Conservation (phyloP, 257 asterid genomes). For the Plantago major region DNA sequence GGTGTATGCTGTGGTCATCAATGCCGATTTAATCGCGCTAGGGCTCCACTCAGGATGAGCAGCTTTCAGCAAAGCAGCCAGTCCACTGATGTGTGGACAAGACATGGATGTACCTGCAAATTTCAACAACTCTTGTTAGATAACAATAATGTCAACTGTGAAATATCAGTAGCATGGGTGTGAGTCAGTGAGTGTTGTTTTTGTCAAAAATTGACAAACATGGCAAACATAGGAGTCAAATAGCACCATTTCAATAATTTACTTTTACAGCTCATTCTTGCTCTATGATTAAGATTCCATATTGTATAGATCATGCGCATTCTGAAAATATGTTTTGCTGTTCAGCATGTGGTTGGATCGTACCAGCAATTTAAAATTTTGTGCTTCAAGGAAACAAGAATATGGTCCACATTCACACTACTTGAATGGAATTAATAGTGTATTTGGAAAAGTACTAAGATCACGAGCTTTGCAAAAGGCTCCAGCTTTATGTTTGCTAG, state of each 20-base stretch:
- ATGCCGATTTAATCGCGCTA: conserved; percentile 54
- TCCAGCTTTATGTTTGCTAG: neutral
- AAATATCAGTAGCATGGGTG: neutral
- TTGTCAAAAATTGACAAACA: conserved; percentile 14
- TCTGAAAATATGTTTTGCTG: conserved; percentile 1
- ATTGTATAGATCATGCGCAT: conserved; percentile 25
- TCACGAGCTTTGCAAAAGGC: conserved; percentile 3
- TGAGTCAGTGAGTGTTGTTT: no score
- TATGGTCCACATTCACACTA: conserved; percentile 3
- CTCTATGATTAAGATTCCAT: conserved; percentile 19
- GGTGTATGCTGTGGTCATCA: conserved; percentile 63
- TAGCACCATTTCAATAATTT: conserved; percentile 9
- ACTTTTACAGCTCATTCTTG: conserved; percentile 31
- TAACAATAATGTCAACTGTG: neutral
- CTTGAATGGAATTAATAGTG: neutral
- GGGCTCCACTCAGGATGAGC: conserved; percentile 70
- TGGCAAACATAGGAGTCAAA: conserved; percentile 5
- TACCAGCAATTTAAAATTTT: neutral
- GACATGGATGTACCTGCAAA: conserved; percentile 58
- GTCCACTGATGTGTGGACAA: conserved; percentile 57
- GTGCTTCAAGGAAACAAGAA: neutral
- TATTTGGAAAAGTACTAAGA: neutral
- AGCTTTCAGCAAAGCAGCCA: conserved; percentile 53
- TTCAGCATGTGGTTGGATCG: conserved; percentile 5
- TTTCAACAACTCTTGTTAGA: neutral